Base-by-base conservation (phyloP, 106 monocot species). In the Hemerocallis citrina region DNA sequence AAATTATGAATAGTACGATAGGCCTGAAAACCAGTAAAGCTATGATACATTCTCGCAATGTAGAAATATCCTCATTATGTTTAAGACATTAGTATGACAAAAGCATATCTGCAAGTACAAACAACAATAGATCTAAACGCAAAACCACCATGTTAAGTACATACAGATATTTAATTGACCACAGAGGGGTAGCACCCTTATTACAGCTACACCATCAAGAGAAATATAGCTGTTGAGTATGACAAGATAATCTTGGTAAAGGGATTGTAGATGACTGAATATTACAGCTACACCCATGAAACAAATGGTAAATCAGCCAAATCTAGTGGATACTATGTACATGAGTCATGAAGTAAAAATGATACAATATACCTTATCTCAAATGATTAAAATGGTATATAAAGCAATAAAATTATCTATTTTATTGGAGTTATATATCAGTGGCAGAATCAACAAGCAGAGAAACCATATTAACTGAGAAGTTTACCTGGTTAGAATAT, bases 401-500 rank as follows among this genome's bases (percentile, higher is more conserved):
- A 21, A 47, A 47, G 47, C 27, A 51, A 25, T 12, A 27, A 28
- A 29, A 52, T 34, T n/a, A n/a, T n/a, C n/a, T n/a, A n/a, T n/a
- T 17, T 21, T 35, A 57, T 9, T 11, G 3, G 31, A 16, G 36
- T 34, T 0, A 1, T 20, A 21, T 19, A 62, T 34, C 31, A 32
- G 41, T 28, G 28, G 28, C 1, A 28, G 28, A 19, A 34, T 55
- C 32, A 34, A 6, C 10, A 34, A 57, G 19, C 21, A 44, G 10
- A 29, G n/a, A 29, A 44, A 40, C 7, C 6, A n/a, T 5, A 41
- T 33, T 37, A 58, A n/a, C 21, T 22, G 11, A 55, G 34, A 63
- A 44, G 28, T 37, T 59, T 85, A 98, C 98, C 98, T 64, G 36
- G 92, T 98, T 48, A 98, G 73, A 46, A 98, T 98, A 75, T 98